Base-by-base conservation (phyloP, 306 rosid genomes). In the Begonia loranthoides region DNA sequence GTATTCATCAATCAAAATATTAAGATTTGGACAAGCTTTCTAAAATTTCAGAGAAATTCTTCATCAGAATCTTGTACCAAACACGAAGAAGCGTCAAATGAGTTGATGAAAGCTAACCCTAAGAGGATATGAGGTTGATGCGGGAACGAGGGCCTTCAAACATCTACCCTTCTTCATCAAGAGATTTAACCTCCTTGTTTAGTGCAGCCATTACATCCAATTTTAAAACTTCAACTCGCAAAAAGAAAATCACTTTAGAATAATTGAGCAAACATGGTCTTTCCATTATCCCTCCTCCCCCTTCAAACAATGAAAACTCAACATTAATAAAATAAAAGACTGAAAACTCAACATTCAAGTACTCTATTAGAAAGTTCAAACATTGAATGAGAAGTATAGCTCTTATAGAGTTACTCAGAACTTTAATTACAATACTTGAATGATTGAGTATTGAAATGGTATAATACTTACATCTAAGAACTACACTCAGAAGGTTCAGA, bases 131-230 rank as follows among this genome's bases (percentile, higher is more conserved):
- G 51, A 74, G 81, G 71, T 79, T 84, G 57, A 85, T 82, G 49
- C 87, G 83, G 17, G 95, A 86, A 13, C 93, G 84, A 49, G 95
- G 94, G 46, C 94, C 95, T 80, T 90, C 97, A 78, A 79, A 85
- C 75, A 79, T 90, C 95, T 94, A 85, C 66, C 21, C 82, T 74
- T 85, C 97, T 63, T 82, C 94, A 73, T 82, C 83, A 61, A 90
- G 65, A 44, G 86, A 85, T 57, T 82, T 85, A 61, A 82, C 94
- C 72, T 79, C 94, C 77, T 80, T 78, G 63, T 78, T 81, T 52
- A 90, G 94, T 17, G 90, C 75, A 46, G 82, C 94, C 94, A 78
- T 78, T 36, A 85, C 68, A 75, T 85, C 84, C 0, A 79, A 62
- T 60, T 82, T 90, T 14, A 90, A 58, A 59, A 70, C 94, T 90